Base-by-base conservation (phyloP, 2,329 filamentous ascomycete genomes). In the Pestalotiopsis sp. region DNA sequence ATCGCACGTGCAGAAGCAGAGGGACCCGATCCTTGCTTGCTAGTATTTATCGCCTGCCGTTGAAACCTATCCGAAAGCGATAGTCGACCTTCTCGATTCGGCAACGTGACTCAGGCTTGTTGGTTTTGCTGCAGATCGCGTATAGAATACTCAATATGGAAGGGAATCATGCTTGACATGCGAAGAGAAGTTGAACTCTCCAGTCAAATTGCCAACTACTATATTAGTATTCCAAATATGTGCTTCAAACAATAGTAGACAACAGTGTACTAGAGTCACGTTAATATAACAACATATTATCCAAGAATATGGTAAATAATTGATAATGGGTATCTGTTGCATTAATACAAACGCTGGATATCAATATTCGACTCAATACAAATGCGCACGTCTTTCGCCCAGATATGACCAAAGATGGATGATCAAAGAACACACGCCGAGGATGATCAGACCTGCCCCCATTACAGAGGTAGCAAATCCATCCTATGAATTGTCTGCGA, bases 1-100 rank as follows among this genome's bases (percentile, higher is more conserved):
- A 84, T 84, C 73, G 77, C 72, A 76, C 70, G 64, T 76, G 77
- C 77, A 81, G 81, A 70, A 75, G 74, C 70, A 73, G 72, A 73
- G 74, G 31, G 31, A n/a, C 9, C 59, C 59, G 59, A 41, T 62
- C 59, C 59, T 39, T 23, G 59, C 38, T 41, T 36, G 31, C 31
- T 36, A 36, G 31, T 36, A 36, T 36, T 36, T 36, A 9, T 36
- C 31, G 31, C 38, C 20, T 14, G n/a, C n/a, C 20, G 20, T 12
- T 39, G 59, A 62, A 62, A n/a, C 59, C 36, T 36, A 62, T 59
- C 57, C 25, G 57, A 59, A 59, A 17, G 20, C 36, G 59, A 36
- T 62, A 59, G 4, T n/a, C 20, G 45, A 62, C 59, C 59, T 62
- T 36, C 59, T 62, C 38, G n/a, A 62, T 62, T 39, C 14, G 31